Evolutionary conservation across 2,329 filamentous ascomycete species (phyloP).

Genomic region (Ceratocystiopsis sp.): DNA sequence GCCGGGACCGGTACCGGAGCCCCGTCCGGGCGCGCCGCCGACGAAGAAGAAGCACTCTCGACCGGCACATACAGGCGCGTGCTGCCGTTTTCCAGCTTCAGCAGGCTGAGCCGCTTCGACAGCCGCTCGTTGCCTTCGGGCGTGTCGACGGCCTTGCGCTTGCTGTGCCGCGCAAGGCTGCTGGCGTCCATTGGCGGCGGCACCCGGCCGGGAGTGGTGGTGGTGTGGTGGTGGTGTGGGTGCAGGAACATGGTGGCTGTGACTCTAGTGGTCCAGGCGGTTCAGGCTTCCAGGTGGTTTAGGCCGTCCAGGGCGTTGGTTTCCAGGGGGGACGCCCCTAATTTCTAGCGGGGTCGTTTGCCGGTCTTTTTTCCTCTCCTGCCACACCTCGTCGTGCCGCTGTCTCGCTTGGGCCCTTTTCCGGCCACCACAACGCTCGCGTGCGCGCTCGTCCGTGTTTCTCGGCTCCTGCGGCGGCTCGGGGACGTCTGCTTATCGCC

Average conservation of each 20-base stretch:
- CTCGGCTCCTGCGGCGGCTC: too few relatives aligned
- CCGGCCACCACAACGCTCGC: too few relatives aligned
- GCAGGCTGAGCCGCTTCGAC: slow-evolving; percentile 64
- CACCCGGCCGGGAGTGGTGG: not conserved
- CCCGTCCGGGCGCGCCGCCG: not conserved
- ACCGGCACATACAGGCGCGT: slow-evolving; percentile 50
- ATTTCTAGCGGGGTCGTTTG: too few relatives aligned
- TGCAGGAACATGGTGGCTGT: slow-evolving; percentile 4
- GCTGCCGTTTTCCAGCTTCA: slow-evolving; percentile 57
- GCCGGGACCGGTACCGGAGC: not conserved
- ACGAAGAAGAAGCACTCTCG: slow-evolving; percentile 24
- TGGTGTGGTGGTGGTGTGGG: not conserved
- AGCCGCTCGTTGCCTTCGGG: slow-evolving; percentile 50
- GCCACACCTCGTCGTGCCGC: too few relatives aligned
- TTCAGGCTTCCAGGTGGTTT: too few relatives aligned
- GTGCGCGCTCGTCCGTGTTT: too few relatives aligned
- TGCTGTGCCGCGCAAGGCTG: slow-evolving; percentile 20
- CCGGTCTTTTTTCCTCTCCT: too few relatives aligned
- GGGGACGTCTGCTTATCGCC: too few relatives aligned
- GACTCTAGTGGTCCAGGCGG: not conserved
- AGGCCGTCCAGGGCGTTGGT: too few relatives aligned
- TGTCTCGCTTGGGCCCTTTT: too few relatives aligned
- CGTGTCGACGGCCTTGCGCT: slow-evolving; percentile 41
- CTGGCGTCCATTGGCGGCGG: not conserved
- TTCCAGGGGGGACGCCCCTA: too few relatives aligned